Evolutionary conservation across 2,329 filamentous ascomycete species (phyloP).

Genomic region (Hymenoscyphus albidus): DNA sequence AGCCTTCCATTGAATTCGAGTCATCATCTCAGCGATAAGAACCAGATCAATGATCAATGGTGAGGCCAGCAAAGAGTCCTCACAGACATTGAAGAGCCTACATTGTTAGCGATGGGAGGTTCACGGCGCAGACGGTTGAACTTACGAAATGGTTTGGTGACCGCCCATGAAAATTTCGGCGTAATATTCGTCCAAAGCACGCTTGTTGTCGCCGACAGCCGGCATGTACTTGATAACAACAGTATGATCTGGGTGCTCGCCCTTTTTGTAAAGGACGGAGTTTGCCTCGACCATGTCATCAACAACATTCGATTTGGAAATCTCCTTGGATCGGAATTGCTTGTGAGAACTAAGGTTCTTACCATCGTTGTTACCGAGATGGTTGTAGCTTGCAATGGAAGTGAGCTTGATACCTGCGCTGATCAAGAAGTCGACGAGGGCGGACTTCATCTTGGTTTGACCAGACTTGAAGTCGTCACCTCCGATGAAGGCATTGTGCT

Average conservation of each 20-base stretch:
- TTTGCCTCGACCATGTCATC: constrained; percentile 99
- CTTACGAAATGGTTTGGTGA: constrained; percentile 89
- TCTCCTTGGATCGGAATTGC: constrained; percentile 99
- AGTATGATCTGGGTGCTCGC: constrained; percentile 95
- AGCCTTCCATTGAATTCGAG: constrained; percentile 87
- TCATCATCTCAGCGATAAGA: constrained; percentile 94
- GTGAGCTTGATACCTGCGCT: constrained; percentile 98
- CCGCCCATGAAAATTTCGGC: constrained; percentile 98
- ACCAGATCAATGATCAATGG: constrained; percentile 97
- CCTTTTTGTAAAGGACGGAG: constrained; percentile 80
- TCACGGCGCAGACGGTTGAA: constrained; percentile 30
- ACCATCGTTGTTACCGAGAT: constrained; percentile 98
- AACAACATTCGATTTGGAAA: constrained; percentile 98
- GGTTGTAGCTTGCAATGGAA: constrained; percentile 98
- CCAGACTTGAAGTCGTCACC: constrained; percentile 99
- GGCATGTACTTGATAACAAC: constrained; percentile 99
- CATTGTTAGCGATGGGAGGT: constrained; percentile 17
- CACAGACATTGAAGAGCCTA: constrained; percentile 96
- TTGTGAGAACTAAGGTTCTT: constrained; percentile 97
- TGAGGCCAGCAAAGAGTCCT: constrained; percentile 93
- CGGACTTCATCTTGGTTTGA: constrained; percentile 99
- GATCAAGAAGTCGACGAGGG: constrained; percentile 97
- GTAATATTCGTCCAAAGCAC: constrained; percentile 97
- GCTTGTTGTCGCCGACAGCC: constrained; percentile 97
- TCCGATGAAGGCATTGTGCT: constrained; percentile 85